A percentile compares a stretch with the other conserved stretches of the same genome.
Evolutionary conservation across 768 basidiomycete genomes (phyloP).

Genomic region (Psilocybe tampanensis): DNA sequence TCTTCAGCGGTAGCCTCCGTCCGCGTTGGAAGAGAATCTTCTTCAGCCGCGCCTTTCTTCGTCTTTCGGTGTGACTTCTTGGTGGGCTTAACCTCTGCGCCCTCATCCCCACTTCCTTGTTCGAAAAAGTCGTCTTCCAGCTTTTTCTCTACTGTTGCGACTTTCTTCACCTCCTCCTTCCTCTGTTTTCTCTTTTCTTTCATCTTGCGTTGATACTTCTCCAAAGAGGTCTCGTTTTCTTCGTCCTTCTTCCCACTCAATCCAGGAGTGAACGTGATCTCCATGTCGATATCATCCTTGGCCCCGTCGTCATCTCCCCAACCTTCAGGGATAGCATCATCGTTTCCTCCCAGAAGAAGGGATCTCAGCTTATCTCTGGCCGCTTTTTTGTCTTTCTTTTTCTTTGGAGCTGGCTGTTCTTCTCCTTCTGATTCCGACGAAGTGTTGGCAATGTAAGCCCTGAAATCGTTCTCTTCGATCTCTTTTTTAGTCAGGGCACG

Average conservation of each 20-base stretch:
- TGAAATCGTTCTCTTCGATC: conserved; percentile 91
- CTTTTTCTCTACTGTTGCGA: conserved; percentile 23
- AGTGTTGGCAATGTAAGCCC: conserved; percentile 72
- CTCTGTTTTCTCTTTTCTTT: conserved; percentile 84
- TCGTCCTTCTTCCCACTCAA: conserved; percentile 56
- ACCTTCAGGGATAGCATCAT: conserved; percentile 79
- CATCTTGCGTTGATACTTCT: conserved; percentile 87
- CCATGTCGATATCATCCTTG: conserved; percentile 76
- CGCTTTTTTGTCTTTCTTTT: conserved; percentile 39
- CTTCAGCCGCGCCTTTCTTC: conserved; percentile 21
- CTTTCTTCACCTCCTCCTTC: conserved; percentile 63
- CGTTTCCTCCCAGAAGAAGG: conserved; percentile 67
- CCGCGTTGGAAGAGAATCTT: conserved; percentile 26
- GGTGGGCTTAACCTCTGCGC: conserved; percentile 11
- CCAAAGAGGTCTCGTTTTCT: conserved; percentile 84
- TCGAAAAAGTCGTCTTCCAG: conserved; percentile 81
- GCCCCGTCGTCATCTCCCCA: conserved; percentile 60
- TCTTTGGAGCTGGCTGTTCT: conserved; percentile 27
- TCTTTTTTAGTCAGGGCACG: conserved; percentile 80
- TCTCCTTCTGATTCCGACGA: conserved; percentile 65
- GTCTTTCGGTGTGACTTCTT: conserved; percentile 20
- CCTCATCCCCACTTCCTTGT: conserved; percentile 44
- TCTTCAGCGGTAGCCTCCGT: conserved; percentile 61
- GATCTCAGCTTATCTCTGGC: conserved; percentile 76
- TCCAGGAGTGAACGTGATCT: conserved; percentile 93